Evolutionary conservation across 75 land plant species (phyloP).

Genomic region (Azolla pinnata): DNA sequence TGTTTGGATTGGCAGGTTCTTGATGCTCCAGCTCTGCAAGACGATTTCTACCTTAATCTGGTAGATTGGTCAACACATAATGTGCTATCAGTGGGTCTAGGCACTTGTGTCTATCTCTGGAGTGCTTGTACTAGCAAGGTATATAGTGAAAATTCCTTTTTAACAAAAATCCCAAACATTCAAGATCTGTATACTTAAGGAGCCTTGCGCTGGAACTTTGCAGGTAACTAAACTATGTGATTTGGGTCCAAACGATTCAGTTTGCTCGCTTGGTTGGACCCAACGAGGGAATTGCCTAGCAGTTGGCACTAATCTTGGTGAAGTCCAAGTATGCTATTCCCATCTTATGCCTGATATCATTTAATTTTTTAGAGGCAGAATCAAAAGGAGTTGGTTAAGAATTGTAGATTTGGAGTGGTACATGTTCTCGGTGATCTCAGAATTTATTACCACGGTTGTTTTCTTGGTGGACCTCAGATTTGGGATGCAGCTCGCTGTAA

Average conservation of each 20-base stretch:
- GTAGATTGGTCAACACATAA: conserved; percentile 99
- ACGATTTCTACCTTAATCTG: conserved; percentile 94
- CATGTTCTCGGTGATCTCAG: too few species aligned
- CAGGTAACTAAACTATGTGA: conserved; percentile 96
- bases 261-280: conserved; percentile 96
- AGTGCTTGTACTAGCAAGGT: conserved; percentile 92
- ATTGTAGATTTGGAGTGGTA: too few species aligned
- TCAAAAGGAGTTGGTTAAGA: too few species aligned
- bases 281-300: conserved; percentile 87
- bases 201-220: background rate
- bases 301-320: conserved; percentile 83
- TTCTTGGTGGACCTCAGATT: too few species aligned
- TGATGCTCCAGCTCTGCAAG: conserved; percentile 98
- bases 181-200: background rate
- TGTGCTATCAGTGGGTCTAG: conserved; percentile 93
- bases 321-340: conserved; percentile 89
- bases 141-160: background rate
- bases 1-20: conserved; percentile 68
- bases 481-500: conserved; percentile 95
- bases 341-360: too few species aligned
- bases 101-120: conserved; percentile 98
- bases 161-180: background rate
- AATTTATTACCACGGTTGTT: too few species aligned
- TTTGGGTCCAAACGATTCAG: conserved; percentile 72
- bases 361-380: too few species aligned